Evolutionary conservation across 352 stramenopile genomes (phyloP), one percentile per base, ranked within the genome.

Genomic region (Phytophthora tentaculata): DNA sequence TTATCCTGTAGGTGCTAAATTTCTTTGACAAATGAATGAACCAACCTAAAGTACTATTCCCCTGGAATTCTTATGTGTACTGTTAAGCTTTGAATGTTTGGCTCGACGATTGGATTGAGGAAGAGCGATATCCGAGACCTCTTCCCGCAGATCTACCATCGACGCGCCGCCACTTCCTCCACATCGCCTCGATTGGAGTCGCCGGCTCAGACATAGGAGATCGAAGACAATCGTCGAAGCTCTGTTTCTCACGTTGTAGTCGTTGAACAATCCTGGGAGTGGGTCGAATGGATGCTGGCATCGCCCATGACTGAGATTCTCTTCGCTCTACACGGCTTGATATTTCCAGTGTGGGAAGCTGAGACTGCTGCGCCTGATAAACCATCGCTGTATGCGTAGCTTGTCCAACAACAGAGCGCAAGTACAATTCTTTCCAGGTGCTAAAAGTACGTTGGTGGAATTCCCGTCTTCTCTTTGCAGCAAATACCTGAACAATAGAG

Each of bases 301-400:
- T 52, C 39, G 20, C 7, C 32, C 28, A 56, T 12, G 48, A 61
- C 3, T 54, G 29, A 35, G 14, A 17, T 14, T 37, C 8, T 29
- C 17, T 16, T 5, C 19, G 8, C 2, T 39, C 17, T 35, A 35
- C 43, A 24, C 47, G 44, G 10, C 57, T 58, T 16, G 1, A 23
- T 24, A 47, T 37, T 4, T 68, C 28, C n/a, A 23, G 7, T 19
- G 29, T 41, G 22, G 45, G 23, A 1, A 32, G 2, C n/a, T 52
- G 50, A 35, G 48, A n/a, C 9, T 70, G 52, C 24, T 71, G 54
- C 12, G 60, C 47, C 22, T 66, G 66, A 28, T 76, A 79, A 3
- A 90, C 55, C 83, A 91, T 89, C 22, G 81, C 83, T 1, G 79
- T 78, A 53, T 91, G 83, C 19, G 81, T 90, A n/a, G 80, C 83